Evolutionary conservation across 805 yeast species (phyloP), one percentile per base, ranked within the genome.

Genomic region (Candida methanosorbosa): DNA sequence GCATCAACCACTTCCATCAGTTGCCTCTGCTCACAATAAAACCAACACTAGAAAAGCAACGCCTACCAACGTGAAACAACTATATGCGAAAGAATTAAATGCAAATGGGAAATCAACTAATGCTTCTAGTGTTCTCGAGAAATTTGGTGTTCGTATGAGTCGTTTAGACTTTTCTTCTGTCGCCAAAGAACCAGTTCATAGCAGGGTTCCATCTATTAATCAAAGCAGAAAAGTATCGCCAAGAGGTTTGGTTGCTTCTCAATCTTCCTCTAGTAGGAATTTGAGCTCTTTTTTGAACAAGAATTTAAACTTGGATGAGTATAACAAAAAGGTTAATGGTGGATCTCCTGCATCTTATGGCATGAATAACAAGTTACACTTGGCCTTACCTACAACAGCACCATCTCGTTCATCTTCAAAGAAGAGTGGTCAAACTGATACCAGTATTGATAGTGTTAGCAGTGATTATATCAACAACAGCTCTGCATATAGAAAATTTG

Each of bases 101-200:
- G n/a, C n/a, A 21, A 21, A 21, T 21, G 27, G 38, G 15, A 37
- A 33, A 17, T 30, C 27, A 17, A 36, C 40, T 8, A 38, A 37
- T 34, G 54, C 56, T 11, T 39, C 48, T 11, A 28, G 40, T 2
- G 59, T 52, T 1, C 38, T 54, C 21, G 41, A 43, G 26, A 51
- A 48, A 27, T 39, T 54, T 33, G 59, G 59, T n/a, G 55, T 54
- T 19, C 40, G 49, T 13, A 34, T 54, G 43, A 48, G 48, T 18
- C 41, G 43, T 38, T 29, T 55, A 13, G 58, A 54, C 19, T 20
- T 29, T 14, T 4, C 16, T n/a, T 21, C 23, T 13, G 15, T 18
- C 14, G 29, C 18, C 16, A 21, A 9, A 9, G n/a, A n/a, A n/a
- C n/a, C n/a, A n/a, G n/a, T n/a, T n/a, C n/a, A n/a, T n/a, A n/a